A percentile compares a stretch with the other conserved stretches of the same genome.
These are phyloP conservation scores for Kwoniella dejecticola DNA, from an alignment of 768 basidiomycete genomes.

Conservation along the genomic window DNA sequence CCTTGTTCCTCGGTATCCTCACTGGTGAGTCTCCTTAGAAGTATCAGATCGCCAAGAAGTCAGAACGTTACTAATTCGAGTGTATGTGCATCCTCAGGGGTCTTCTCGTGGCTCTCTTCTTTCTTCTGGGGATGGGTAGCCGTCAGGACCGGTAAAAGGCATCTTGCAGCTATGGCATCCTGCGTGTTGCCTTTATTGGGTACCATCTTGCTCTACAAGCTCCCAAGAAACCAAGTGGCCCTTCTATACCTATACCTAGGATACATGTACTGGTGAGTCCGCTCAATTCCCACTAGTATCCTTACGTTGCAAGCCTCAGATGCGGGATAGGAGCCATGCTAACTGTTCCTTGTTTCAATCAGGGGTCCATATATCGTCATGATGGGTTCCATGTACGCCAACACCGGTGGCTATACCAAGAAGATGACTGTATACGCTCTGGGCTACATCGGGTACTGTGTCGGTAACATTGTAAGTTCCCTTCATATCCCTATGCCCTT, in stretches of 20 bases:
- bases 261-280: constrained; percentile 16
- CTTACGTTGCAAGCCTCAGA: no score
- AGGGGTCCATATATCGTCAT: constrained; percentile 41
- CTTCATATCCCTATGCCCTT: not conserved
- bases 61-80: no score
- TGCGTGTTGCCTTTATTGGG: constrained; percentile 32
- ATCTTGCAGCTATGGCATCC: constrained; percentile 25
- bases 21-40: constrained; percentile 26
- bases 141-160: constrained; percentile 19
- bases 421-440: constrained; percentile 33
- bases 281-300: no score
- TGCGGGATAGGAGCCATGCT: no score
- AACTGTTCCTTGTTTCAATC: no score
- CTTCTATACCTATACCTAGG: constrained; percentile 25
- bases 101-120: constrained; percentile 36
- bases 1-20: constrained; percentile 33
- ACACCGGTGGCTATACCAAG: constrained; percentile 44
- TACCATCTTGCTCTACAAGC: constrained; percentile 33
- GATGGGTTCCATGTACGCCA: constrained; percentile 25
- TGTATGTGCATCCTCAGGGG: no score
- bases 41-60: no score
- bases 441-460: constrained; percentile 36
- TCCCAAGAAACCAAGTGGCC: constrained; percentile 29
- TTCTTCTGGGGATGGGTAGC: constrained; percentile 34
- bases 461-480: constrained; percentile 24